Evolutionary conservation across 176 grass and related monocot genomes (phyloP), one percentile per base, ranked within the genome.

Genomic region (Thalia dealbata): DNA sequence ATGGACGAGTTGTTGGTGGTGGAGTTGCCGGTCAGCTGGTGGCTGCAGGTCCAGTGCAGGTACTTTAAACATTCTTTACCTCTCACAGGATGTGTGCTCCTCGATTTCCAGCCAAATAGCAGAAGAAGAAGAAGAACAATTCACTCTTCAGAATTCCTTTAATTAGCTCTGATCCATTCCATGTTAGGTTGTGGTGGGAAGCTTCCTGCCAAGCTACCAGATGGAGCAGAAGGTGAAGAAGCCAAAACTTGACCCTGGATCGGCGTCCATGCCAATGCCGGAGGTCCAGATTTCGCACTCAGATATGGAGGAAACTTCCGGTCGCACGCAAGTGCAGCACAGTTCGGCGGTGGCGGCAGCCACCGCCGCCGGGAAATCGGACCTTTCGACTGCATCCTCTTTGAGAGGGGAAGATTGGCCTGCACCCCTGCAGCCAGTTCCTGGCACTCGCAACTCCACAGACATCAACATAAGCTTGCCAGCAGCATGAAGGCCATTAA

Each of bases 141-240:
- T 38, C 32, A 38, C 32, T 4, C 3, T 38, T 1, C 32, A 38
- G 4, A 38, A 38, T 4, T 4, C 32, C 32, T 2, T 38, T 48
- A 48, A 48, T 48, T 29, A n/a, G 10, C 6, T 64, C 61, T 64
- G 26, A 32, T 43, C 7, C n/a, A n/a, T 68, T 25, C 13, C 25
- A 24, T 64, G n/a, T 75, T 46, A 77, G 75, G 75, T 77, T 52
- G 45, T 68, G 25, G 62, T 77, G 6, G 75, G 75, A 38, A 77
- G 75, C 54, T 77, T 77, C 62, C 38, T 77, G 43, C 75, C 75
- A 54, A 68, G 75, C 41, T 68, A 77, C 26, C 62, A 55, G 46
- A 23, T 77, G 75, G 75, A 77, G 63, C 63, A 77, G 19, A 77
- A 77, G 27, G 51, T 62, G 25, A 77, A 77, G 62, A 77, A 55